These are phyloP conservation scores for Volvariella volvacea DNA, from an alignment of 1,284 basidiomycete species.

Conservation along the genomic window DNA sequence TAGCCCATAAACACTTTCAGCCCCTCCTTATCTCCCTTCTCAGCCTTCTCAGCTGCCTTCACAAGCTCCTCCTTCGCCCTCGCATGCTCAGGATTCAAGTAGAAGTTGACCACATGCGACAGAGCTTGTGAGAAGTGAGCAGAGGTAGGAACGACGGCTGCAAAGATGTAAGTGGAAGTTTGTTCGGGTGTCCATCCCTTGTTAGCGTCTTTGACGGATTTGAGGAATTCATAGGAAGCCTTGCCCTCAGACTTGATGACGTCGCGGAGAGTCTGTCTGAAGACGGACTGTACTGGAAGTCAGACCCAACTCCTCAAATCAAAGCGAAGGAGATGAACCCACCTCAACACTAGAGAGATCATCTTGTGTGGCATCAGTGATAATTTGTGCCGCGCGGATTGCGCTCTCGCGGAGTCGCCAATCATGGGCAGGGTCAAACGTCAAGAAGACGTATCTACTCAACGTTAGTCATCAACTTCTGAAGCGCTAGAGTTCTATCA, in stretches of 20 bases:
- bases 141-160: constrained; percentile 43
- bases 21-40: constrained; percentile 14
- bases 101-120: constrained; percentile 59
- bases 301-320: too few relatives aligned
- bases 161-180: constrained; percentile 37
- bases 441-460: constrained; percentile 54
- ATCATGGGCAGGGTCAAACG: constrained; percentile 46
- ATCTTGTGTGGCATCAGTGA: background rate
- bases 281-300: too few relatives aligned
- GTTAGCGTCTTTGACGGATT: constrained; percentile 13
- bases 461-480: background rate
- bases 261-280: too few relatives aligned
- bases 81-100: constrained; percentile 37
- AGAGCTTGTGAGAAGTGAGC: constrained; percentile 49
- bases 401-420: constrained; percentile 49
- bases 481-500: constrained; percentile 14
- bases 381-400: background rate
- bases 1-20: constrained; percentile 30
- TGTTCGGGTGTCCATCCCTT: constrained; percentile 17
- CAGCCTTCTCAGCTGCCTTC: constrained; percentile 22
- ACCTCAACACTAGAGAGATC: background rate
- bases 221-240: constrained; percentile 16
- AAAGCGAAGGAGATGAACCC: too few relatives aligned
- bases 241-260: too few relatives aligned
- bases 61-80: constrained; percentile 38